phyloP scores from a whole-genome alignment of 2,329 filamentous ascomycete genomes.

The Eutypella sp. region DNA sequence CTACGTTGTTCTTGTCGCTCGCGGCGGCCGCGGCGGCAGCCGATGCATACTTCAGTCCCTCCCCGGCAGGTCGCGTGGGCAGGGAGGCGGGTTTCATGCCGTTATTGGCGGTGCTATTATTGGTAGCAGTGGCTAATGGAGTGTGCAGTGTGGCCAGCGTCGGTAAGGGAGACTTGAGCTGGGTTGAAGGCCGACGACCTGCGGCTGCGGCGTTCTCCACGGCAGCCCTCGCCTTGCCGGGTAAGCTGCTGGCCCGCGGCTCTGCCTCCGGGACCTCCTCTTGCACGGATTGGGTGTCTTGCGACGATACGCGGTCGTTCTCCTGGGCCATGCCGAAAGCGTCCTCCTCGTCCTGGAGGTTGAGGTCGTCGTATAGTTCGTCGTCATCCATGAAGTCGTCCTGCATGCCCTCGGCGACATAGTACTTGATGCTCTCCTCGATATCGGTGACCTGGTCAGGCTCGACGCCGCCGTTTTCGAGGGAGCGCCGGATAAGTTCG shows the following conservation, averaged over 20 bases:
- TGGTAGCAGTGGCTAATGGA: conserved; percentile 58
- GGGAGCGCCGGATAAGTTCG: conserved; percentile 79
- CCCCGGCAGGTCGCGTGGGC: conserved; percentile 78
- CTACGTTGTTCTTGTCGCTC: conserved; percentile 80
- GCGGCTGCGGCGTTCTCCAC: conserved; percentile 53
- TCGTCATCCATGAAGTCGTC: conserved; percentile 93
- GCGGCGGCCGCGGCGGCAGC: conserved; percentile 91
- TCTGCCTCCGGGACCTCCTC: conserved; percentile 69
- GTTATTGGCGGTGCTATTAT: conserved; percentile 43
- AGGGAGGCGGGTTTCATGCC: conserved; percentile 90
- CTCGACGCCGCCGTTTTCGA: conserved; percentile 91
- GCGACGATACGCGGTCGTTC: conserved; percentile 85
- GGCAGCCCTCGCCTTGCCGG: conserved; percentile 48
- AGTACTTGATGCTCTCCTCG: conserved; percentile 91
- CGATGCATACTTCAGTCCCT: conserved; percentile 93
- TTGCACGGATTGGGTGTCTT: conserved; percentile 88
- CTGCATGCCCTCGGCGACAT: conserved; percentile 84
- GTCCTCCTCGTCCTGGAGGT: conserved; percentile 88
- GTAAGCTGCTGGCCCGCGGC: conserved; percentile 38
- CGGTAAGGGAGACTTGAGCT: conserved; percentile 92
- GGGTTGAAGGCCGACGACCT: conserved; percentile 72
- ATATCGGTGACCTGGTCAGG: conserved; percentile 80
- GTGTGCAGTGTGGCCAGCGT: conserved; percentile 85
- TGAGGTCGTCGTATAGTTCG: conserved; percentile 88
- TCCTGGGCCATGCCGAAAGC: conserved; percentile 76